phyloP scores from a whole-genome alignment of 1,284 basidiomycete genomes.

The Abortiporus biennis region DNA sequence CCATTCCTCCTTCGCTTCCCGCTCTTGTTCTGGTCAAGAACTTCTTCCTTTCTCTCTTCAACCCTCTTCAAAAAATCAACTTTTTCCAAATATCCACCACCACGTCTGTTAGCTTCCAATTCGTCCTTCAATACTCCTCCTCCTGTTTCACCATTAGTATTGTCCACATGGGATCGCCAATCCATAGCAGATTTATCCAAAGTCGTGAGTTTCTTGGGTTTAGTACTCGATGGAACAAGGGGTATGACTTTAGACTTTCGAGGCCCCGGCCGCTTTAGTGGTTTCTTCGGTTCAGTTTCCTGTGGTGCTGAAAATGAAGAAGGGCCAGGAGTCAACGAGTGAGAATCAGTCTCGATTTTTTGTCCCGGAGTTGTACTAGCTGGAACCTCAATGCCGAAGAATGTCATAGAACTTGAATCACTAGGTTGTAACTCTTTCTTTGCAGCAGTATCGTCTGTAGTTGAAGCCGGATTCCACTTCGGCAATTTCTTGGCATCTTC shows the following conservation, averaged over 20 bases:
- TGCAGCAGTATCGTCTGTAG: background rate
- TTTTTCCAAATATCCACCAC: conserved; percentile 77
- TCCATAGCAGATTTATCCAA: conserved; percentile 81
- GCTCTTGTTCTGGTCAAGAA: conserved; percentile 46
- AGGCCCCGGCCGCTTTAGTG: conserved; percentile 48
- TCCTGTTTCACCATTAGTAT: conserved; percentile 25
- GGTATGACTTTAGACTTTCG: conserved; percentile 55
- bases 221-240: conserved; percentile 35
- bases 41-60: conserved; percentile 60
- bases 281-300: conserved; percentile 10
- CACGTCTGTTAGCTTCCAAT: conserved; percentile 63
- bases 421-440: no score
- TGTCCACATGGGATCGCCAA: conserved; percentile 63
- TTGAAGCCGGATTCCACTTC: conserved; percentile 31
- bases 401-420: background rate
- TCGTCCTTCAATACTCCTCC: conserved; percentile 50
- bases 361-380: conserved; percentile 5
- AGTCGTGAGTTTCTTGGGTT: conserved; percentile 71
- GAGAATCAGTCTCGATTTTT: conserved; percentile 3
- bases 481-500: conserved; percentile 73
- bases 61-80: conserved; percentile 76
- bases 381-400: conserved; percentile 13
- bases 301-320: conserved; percentile 9
- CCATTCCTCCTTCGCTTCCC: conserved; percentile 51
- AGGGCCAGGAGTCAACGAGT: conserved; percentile 7